These are phyloP conservation scores for Filobasidium wieringae DNA, from an alignment of 768 basidiomycete species.

Conservation along the genomic window DNA sequence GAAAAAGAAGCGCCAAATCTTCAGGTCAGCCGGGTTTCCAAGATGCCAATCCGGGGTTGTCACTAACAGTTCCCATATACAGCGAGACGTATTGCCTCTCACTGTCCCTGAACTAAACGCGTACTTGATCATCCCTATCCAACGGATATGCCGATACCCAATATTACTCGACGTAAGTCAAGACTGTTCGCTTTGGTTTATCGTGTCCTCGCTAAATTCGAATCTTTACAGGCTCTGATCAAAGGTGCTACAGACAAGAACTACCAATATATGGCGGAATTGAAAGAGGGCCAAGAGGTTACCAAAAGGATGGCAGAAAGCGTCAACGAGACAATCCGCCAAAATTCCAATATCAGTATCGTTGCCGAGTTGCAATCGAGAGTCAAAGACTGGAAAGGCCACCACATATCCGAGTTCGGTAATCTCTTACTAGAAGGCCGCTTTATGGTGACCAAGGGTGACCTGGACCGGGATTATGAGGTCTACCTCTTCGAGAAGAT, in stretches of 20 bases:
- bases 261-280: constrained; percentile 64
- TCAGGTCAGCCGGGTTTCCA: constrained; percentile 47
- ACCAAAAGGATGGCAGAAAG: constrained; percentile 87
- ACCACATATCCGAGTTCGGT: constrained; percentile 87
- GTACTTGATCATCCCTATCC: constrained; percentile 96
- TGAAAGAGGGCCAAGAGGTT: constrained; percentile 69
- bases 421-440: constrained; percentile 87
- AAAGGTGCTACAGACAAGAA: constrained; percentile 24
- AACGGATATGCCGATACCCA: constrained; percentile 97
- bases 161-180: constrained; percentile 53
- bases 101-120: constrained; percentile 61
- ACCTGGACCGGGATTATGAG: constrained; percentile 93
- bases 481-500: constrained; percentile 99
- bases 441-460: constrained; percentile 89
- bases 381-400: constrained; percentile 98
- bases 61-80: neutral
- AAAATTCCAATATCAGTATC: constrained; percentile 80
- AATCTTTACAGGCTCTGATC: constrained; percentile 21
- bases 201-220: neutral
- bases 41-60: neutral
- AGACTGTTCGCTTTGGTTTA: neutral
- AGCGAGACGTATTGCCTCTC: constrained; percentile 8
- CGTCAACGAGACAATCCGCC: constrained; percentile 89
- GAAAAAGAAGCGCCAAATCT: constrained; percentile 75
- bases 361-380: constrained; percentile 72